Percentiles rank a stretch among this genome's conserved stretches.
These are phyloP conservation scores for Urtica urens DNA, from an alignment of 306 rosid species.

Conservation along the genomic window DNA sequence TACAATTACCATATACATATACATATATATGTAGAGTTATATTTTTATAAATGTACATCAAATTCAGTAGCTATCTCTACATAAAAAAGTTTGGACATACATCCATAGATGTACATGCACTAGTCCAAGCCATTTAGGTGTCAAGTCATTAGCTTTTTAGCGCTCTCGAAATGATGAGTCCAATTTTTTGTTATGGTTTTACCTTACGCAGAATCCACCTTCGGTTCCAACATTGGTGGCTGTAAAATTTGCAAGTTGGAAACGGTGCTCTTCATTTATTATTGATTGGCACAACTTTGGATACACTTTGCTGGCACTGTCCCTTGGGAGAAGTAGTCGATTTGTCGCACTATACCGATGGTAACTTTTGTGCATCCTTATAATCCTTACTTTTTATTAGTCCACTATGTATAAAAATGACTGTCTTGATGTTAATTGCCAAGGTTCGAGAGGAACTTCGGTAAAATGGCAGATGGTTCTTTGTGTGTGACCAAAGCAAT, in stretches of 20 bases:
- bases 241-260: slow-evolving; percentile 86
- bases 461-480: slow-evolving; percentile 88
- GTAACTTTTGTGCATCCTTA: slow-evolving; percentile 33
- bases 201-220: slow-evolving; percentile 80
- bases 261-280: slow-evolving; percentile 63
- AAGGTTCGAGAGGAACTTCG: slow-evolving; percentile 82
- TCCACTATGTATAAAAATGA: slow-evolving; percentile 7
- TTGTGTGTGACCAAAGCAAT: slow-evolving; percentile 88
- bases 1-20: too few species aligned
- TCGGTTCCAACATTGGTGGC: slow-evolving; percentile 88
- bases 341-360: slow-evolving; percentile 72
- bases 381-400: slow-evolving; percentile 7
- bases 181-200: slow-evolving; percentile 5
- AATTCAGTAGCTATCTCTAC: too few species aligned
- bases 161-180: not conserved
- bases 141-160: not conserved
- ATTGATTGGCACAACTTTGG: slow-evolving; percentile 99
- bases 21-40: too few species aligned
- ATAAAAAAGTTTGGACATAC: too few species aligned
- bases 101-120: not conserved
- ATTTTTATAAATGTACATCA: too few species aligned
- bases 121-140: not conserved
- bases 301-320: slow-evolving; percentile 69
- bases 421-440: slow-evolving; percentile 19
- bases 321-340: slow-evolving; percentile 78